Base-by-base conservation (phyloP, 1,284 basidiomycete genomes). In the Vanrija humicola region DNA sequence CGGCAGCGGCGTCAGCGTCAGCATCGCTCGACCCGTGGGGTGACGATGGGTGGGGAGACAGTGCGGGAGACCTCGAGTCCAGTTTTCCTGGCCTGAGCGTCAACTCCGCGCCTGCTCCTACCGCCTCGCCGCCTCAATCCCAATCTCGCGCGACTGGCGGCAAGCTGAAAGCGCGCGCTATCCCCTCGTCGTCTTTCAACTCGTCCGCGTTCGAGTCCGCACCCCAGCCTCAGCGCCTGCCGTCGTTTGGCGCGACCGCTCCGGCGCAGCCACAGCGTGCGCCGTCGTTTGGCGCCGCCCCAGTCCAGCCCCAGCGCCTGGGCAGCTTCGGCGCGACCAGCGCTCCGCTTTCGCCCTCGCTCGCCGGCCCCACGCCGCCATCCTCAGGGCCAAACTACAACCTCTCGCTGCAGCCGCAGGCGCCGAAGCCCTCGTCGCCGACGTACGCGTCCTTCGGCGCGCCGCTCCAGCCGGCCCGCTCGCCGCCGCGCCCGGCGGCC, bases 301-400 rank as follows among this genome's bases (percentile, higher is more conserved):
- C 34, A 21, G 16, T 16, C 54, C 6, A 19, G 16, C 25, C 28
- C 12, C 46, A 14, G 28, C 28, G 29, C 26, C 43, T 16, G 44
- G 25, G 42, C 18, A 8, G 7, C 28, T 28, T 28, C 10, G 28
- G 28, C 6, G 28, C 28, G 7, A 29, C n/a, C 42, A 14, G 39
- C 39, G 8, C 39, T 23, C 40, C 21, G 49, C 19, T 50, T 1
- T 40, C 54, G 5, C 19, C 45, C 16, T 39, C 47, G 14, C 26
- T 9, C 15, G n/a, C 12, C 18, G 10, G 18, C 40, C 18, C 46
- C n/a, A 28, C 18, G 18, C 21, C 18, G 9, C 38, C 57, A 6
- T 51, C 58, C 12, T 51, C 58, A 3, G 69, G 67, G 25, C 71
- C 74, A 12, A 75, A 76, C 55, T 77, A 77, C 54, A 74, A 69